These are phyloP conservation scores for Lignosus rhinocerotis DNA, from an alignment of 1,284 basidiomycete genomes.

Conservation along the genomic window DNA sequence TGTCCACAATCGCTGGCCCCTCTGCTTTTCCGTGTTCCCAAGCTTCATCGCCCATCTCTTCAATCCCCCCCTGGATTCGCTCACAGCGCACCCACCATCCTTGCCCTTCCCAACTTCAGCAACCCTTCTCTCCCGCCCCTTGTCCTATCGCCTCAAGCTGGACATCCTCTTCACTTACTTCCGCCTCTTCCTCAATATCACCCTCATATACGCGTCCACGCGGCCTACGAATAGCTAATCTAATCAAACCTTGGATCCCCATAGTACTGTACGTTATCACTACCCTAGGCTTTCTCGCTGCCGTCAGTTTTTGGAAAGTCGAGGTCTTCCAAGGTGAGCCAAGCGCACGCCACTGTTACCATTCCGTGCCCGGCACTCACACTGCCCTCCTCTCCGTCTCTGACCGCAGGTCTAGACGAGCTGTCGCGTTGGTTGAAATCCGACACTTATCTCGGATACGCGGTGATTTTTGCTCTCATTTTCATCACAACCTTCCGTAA, in stretches of 20 bases:
- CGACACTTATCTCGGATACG: conserved; percentile 67
- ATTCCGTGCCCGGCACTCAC: neutral
- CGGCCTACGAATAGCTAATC: conserved; percentile 52
- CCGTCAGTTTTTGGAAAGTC: conserved; percentile 72
- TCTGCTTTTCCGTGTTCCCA: conserved; percentile 15
- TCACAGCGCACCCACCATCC: conserved; percentile 18
- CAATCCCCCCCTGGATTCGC: conserved; percentile 23
- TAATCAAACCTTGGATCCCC: conserved; percentile 70
- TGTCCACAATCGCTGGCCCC: conserved; percentile 15
- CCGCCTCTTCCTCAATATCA: conserved; percentile 31
- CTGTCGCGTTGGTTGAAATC: conserved; percentile 71
- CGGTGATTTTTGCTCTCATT: conserved; percentile 73
- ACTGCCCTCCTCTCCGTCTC: neutral
- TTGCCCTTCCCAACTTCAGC: conserved; percentile 20
- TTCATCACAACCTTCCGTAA: conserved; percentile 82
- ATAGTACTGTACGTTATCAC: conserved; percentile 69
- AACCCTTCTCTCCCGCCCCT: conserved; percentile 24
- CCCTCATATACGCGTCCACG: conserved; percentile 48
- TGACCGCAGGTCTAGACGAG: conserved; percentile 61
- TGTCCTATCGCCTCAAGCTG: conserved; percentile 33
- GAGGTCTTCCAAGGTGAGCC: conserved; percentile 69
- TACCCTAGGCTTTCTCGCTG: conserved; percentile 66
- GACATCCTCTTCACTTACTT: conserved; percentile 23
- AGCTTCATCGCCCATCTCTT: conserved; percentile 19
- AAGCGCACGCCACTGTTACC: conserved; percentile 13